Evolutionary conservation across 495 filamentous ascomycete genomes (phyloP).

Genomic region (Immersiella caudata): DNA sequence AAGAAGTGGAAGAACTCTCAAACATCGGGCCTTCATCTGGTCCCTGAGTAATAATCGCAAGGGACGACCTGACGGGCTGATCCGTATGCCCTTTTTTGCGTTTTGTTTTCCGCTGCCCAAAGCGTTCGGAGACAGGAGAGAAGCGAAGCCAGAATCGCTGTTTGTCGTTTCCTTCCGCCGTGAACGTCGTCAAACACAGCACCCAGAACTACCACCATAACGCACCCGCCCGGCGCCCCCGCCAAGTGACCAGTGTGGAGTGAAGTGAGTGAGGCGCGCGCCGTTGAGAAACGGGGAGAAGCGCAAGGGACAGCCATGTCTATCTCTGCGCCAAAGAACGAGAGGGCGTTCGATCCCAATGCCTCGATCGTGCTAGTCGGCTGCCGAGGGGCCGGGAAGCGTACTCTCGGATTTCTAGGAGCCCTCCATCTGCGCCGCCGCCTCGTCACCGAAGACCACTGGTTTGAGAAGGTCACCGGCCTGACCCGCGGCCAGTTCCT

Average conservation of each 20-base stretch:
- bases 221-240: neutral
- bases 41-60: slow-evolving; percentile 18
- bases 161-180: neutral
- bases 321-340: slow-evolving; percentile 40
- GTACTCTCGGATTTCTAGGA: slow-evolving; percentile 76
- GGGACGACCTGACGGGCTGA: neutral
- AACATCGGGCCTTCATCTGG: slow-evolving; percentile 25
- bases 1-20: neutral
- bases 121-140: slow-evolving; percentile 2
- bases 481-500: slow-evolving; percentile 63
- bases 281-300: neutral
- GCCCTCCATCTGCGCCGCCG: slow-evolving; percentile 69
- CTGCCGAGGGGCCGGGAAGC: slow-evolving; percentile 74
- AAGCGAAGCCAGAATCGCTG: neutral
- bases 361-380: slow-evolving; percentile 77
- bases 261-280: neutral
- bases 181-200: neutral
- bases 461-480: slow-evolving; percentile 69
- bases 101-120: slow-evolving; percentile 6
- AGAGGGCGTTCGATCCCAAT: slow-evolving; percentile 57
- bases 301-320: slow-evolving; percentile 23
- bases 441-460: slow-evolving; percentile 71
- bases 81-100: neutral
- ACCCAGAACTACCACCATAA: neutral
- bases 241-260: neutral